Evolutionary conservation across 768 basidiomycete genomes (phyloP), one percentile per base, ranked within the genome.

Genomic region (Leucosporidium yakuticum): DNA sequence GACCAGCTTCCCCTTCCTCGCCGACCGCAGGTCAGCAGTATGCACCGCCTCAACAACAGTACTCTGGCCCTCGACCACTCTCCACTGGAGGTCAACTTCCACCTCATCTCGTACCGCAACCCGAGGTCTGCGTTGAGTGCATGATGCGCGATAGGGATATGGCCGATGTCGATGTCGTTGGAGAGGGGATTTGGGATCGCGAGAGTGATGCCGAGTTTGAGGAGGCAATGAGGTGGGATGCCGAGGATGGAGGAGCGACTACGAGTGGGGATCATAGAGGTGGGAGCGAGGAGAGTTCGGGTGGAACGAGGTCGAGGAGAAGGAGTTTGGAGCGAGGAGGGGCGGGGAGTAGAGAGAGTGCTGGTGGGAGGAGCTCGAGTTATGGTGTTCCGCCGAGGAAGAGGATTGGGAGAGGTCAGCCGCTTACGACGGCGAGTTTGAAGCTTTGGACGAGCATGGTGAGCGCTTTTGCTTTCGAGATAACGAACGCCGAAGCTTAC

Each of bases 91-190:
- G 31, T 36, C 36, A 31, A 15, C 55, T 56, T 12, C 71, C 71
- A 4, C 71, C 71, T 19, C 71, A 73, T 51, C 60, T 69, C 31
- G 61, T 67, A 9, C 72, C 74, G 9, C 78, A 76, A 49, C 74
- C 76, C 61, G 95, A 98, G 78, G 81, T 97, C 36, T 99, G 95
- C 74, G 82, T 96, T 47, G 96, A 98, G 79, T 99, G 96, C 77
- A 88, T 96, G 66, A 98, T 98, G 94, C 87, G 96, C 39, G 96
- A 99, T 79, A 86, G 95, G 76, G 96, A 99, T 77, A 91, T 99
- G 89, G 91, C 88, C 14, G 94, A 96, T 77, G 91, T 99, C 31
- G 85, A 90, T 77, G 96, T 96, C 27, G 84, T 86, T 4, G 85
- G 86, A 34, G 85, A 87, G 15, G 91, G 92, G 1, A 84, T 89